These are phyloP conservation scores for Linum tenue DNA, from an alignment of 345 rosid species.

Conservation along the genomic window DNA sequence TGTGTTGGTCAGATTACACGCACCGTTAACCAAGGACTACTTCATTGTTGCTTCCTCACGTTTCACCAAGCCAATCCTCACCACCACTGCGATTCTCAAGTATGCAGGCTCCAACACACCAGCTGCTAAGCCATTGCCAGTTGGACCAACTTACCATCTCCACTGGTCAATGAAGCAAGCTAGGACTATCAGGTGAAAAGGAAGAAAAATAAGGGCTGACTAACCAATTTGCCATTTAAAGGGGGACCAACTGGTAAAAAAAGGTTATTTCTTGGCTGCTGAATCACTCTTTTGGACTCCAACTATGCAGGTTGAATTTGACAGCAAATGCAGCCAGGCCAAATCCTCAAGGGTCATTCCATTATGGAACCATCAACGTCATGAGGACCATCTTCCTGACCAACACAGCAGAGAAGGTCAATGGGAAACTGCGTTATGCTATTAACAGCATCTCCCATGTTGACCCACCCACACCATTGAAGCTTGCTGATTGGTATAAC, in stretches of 20 bases:
- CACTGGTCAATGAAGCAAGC: conserved; percentile 94
- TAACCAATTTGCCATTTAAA: no score
- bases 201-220: no score
- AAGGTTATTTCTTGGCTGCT: no score
- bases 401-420: conserved; percentile 31
- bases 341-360: conserved; percentile 92
- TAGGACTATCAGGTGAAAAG: conserved; percentile 53
- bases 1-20: conserved; percentile 43
- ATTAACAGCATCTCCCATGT: conserved; percentile 56
- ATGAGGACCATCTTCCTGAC: conserved; percentile 37
- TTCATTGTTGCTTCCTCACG: conserved; percentile 71
- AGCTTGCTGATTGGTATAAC: conserved; percentile 71
- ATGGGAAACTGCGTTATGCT: conserved; percentile 48
- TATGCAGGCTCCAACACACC: conserved; percentile 54
- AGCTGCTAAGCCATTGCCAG: conserved; percentile 45
- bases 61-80: conserved; percentile 46
- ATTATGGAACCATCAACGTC: conserved; percentile 47
- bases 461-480: conserved; percentile 63
- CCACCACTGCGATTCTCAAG: conserved; percentile 52
- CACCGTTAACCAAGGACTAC: conserved; percentile 35
- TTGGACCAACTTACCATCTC: conserved; percentile 56
- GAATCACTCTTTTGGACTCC: no score
- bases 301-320: conserved; percentile 45
- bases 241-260: no score
- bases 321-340: conserved; percentile 94